phyloP scores from a whole-genome alignment of 2,329 filamentous ascomycete genomes.

The Drechslerella dactyloides region DNA sequence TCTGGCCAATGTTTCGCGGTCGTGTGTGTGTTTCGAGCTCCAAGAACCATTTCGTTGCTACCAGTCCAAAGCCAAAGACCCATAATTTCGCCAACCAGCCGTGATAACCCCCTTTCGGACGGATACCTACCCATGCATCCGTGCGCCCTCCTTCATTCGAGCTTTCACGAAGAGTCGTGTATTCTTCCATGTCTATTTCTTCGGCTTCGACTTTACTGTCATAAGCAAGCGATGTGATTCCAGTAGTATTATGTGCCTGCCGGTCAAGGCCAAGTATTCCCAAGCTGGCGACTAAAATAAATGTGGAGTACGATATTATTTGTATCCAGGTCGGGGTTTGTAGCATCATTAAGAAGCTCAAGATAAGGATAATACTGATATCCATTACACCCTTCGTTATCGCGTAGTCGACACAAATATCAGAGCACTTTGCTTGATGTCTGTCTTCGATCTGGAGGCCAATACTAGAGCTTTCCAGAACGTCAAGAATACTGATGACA shows the following conservation, averaged over 20 bases:
- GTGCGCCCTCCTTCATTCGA: not conserved
- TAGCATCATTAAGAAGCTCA: constrained; percentile 20
- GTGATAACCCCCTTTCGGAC: not conserved
- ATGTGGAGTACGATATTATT: constrained; percentile 17
- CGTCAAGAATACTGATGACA: constrained; percentile 11
- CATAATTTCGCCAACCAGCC: constrained; percentile 21
- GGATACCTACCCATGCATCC: not conserved
- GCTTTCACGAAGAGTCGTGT: constrained; percentile 7
- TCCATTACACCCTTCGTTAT: constrained; percentile 22
- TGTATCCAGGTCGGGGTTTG: constrained; percentile 47
- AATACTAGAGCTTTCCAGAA: constrained; percentile 1
- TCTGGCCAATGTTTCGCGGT: not conserved
- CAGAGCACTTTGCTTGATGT: not conserved
- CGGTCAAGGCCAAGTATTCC: not conserved
- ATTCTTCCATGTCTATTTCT: constrained; percentile 23
- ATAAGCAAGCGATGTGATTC: not conserved
- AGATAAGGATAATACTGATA: constrained; percentile 9
- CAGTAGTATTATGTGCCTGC: not conserved
- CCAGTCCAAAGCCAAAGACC: constrained; percentile 31
- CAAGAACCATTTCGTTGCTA: constrained; percentile 18
- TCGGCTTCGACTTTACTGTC: not conserved
- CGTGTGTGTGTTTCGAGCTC: not conserved
- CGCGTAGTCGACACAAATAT: constrained; percentile 13
- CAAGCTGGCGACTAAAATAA: not conserved
- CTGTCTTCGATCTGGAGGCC: not conserved